These are phyloP conservation scores for Physocladia obscura DNA, from an alignment of 192 early-diverging fungal genomes.

Conservation along the genomic window DNA sequence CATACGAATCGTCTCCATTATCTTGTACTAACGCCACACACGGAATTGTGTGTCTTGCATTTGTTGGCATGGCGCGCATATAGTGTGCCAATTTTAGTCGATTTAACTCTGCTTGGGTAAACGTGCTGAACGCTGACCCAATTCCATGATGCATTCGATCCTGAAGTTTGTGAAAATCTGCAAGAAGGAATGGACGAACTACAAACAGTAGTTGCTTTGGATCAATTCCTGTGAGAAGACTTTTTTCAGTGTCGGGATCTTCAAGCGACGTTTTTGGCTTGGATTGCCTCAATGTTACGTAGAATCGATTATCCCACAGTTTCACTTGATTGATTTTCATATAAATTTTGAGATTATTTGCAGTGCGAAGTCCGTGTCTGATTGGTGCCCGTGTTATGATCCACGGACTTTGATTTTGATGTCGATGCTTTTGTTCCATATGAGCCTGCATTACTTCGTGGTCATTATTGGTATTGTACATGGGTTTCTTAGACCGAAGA, in stretches of 20 bases:
- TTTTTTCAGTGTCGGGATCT: background rate
- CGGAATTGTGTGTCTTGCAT: slow-evolving; percentile 13
- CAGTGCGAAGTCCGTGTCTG: background rate
- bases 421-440: no score
- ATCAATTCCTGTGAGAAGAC: background rate
- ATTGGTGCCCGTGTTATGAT: slow-evolving; percentile 4
- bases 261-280: background rate
- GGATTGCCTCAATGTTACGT: background rate
- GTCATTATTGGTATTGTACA: background rate
- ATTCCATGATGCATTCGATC: slow-evolving; percentile 24
- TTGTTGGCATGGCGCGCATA: slow-evolving; percentile 10
- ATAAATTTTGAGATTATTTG: background rate
- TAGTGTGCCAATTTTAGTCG: slow-evolving; percentile 5
- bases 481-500: background rate
- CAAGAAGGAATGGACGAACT: slow-evolving; percentile 1
- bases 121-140: background rate
- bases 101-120: background rate
- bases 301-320: slow-evolving; percentile 26
- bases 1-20: slow-evolving; percentile 19
- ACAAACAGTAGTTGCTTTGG: background rate
- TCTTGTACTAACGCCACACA: slow-evolving; percentile 24
- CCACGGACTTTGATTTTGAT: background rate
- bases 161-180: slow-evolving; percentile 6
- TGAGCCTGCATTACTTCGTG: background rate
- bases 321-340: slow-evolving; percentile 1